phyloP scores from a whole-genome alignment of 2,329 filamentous ascomycete genomes.

The Neofusicoccum ribis region DNA sequence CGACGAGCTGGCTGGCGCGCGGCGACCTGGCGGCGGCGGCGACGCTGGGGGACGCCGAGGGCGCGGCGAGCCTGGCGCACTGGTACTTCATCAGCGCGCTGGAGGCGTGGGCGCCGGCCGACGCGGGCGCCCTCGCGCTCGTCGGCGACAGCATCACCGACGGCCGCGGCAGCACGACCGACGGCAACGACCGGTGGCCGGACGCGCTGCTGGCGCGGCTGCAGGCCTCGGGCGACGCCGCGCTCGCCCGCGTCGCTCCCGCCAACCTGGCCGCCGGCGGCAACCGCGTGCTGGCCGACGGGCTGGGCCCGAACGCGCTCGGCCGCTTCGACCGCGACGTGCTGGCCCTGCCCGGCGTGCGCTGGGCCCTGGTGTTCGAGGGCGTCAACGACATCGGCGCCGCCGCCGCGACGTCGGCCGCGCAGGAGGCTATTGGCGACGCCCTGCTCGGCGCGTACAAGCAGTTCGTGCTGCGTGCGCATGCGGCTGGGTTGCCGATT shows the following conservation, averaged over 20 bases:
- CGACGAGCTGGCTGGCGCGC: conserved; percentile 59
- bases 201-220: conserved; percentile 25
- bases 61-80: conserved; percentile 42
- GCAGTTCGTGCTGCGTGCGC: conserved; percentile 58
- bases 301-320: conserved; percentile 62
- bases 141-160: conserved; percentile 68
- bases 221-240: conserved; percentile 39
- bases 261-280: conserved; percentile 69
- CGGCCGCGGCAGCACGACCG: conserved; percentile 60
- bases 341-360: conserved; percentile 57
- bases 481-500: conserved; percentile 55
- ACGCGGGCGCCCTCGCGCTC: conserved; percentile 52
- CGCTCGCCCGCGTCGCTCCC: conserved; percentile 54
- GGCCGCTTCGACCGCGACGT: conserved; percentile 65
- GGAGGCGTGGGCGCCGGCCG: conserved; percentile 53
- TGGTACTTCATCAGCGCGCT: conserved; percentile 58
- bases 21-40: conserved; percentile 58
- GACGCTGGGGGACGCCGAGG: conserved; percentile 45
- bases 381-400: conserved; percentile 69
- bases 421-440: conserved; percentile 52
- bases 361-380: conserved; percentile 66
- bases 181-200: conserved; percentile 57
- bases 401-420: conserved; percentile 44
- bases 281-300: conserved; percentile 61
- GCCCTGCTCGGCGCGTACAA: conserved; percentile 58